These are phyloP conservation scores for Globisporangium spiculum DNA, from an alignment of 352 stramenopile species.

Conservation along the genomic window DNA sequence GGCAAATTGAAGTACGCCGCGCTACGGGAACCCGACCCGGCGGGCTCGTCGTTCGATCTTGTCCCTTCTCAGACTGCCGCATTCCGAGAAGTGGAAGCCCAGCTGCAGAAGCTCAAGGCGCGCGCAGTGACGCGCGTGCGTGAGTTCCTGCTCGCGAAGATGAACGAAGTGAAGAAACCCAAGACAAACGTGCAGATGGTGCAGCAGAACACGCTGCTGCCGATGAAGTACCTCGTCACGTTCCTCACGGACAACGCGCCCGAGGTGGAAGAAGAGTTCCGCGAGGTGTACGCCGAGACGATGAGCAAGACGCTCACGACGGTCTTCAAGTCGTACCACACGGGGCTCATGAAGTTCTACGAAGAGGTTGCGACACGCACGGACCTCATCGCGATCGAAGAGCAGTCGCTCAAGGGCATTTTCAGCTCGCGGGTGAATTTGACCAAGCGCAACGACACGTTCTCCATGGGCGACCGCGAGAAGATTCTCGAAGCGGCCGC, in stretches of 20 bases:
- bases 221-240: slow-evolving; percentile 94
- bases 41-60: slow-evolving; percentile 82
- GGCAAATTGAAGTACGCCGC: slow-evolving; percentile 90
- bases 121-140: slow-evolving; percentile 75
- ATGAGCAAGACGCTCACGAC: slow-evolving; percentile 96
- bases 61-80: slow-evolving; percentile 87
- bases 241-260: slow-evolving; percentile 94
- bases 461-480: slow-evolving; percentile 89
- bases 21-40: slow-evolving; percentile 49
- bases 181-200: slow-evolving; percentile 99
- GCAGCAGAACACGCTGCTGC: slow-evolving; percentile 96
- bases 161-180: slow-evolving; percentile 93
- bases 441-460: slow-evolving; percentile 95
- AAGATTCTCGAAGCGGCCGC: slow-evolving; percentile 86
- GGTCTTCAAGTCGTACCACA: slow-evolving; percentile 97
- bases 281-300: slow-evolving; percentile 94
- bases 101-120: slow-evolving; percentile 88
- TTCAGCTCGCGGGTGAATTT: slow-evolving; percentile 90
- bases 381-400: slow-evolving; percentile 95
- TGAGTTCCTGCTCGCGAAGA: slow-evolving; percentile 94
- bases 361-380: slow-evolving; percentile 89
- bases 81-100: slow-evolving; percentile 90
- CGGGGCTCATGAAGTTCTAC: slow-evolving; percentile 93
- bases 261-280: slow-evolving; percentile 94
- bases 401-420: slow-evolving; percentile 89